Base-by-base conservation (phyloP, 805 yeast genomes). In the Kodamaea jinghongensis region DNA sequence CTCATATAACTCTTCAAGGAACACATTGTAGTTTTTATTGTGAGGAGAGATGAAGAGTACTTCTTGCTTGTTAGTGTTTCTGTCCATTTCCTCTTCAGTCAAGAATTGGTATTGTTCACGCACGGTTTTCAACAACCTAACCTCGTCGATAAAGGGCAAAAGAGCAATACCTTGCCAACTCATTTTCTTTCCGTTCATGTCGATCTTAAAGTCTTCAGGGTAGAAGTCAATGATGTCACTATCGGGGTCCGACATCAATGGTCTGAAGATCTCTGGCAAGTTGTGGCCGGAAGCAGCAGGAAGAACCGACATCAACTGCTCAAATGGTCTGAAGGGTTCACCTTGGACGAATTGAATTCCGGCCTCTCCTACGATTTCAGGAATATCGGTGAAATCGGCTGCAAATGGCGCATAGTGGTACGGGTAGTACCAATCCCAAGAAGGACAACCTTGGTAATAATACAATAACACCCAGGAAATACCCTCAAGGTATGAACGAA, bases 371-470 rank as follows among this genome's bases (percentile, higher is more conserved):
- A 69, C 58, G 11, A 81, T 56, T 6, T 71, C 76, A 8, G 60
- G 56, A 30, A 84, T 55, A 34, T 79, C 76, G 2, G 61, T 69
- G 53, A 93, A 86, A 60, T 93, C 99, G 4, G 83, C 75, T 0
- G 97, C 98, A 71, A 93, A 90, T 15, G 99, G 99, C 0, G 99
- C 98, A 65, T 93, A 95, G 57, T 93, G 98, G 58, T 83, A 91
- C 0, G 98, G 99, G 54, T 83, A 93, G 61, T 79, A 93, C 99
- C 99, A 93, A 40, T 82, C 82, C 99, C 99, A 93, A 0, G 98
- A 91, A 0, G 96, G 96, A 65, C 98, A 91, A 2, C 97, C 98
- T 62, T 93, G 98, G 61, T 87, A 91, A 64, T 93, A 93, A 60
- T 93, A 93, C 39, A 87, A 64, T 47, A 93, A 70, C 1, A 83